Percentiles rank a stretch among this genome's conserved stretches.
Evolutionary conservation across 108 stramenopile species (phyloP).

Genomic region (Cylindrotheca closterium): DNA sequence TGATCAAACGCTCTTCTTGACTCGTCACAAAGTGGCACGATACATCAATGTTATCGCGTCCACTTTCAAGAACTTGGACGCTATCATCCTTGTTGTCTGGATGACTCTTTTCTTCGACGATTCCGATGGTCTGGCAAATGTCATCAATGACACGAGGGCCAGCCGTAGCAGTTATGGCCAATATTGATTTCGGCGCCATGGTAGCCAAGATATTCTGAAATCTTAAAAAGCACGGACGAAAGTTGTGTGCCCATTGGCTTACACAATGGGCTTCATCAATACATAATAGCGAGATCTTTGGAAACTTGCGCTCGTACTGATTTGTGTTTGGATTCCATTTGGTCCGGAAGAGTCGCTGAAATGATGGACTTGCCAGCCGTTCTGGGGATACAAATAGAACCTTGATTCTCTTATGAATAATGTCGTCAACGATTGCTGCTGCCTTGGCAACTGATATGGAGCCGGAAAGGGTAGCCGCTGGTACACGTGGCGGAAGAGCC

Average conservation of each 20-base stretch:
- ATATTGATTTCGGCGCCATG: slow-evolving; percentile 71
- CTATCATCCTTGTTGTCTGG: slow-evolving; percentile 30
- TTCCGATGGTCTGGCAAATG: slow-evolving; percentile 71
- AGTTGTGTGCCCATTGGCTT: slow-evolving; percentile 97
- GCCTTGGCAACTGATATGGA: slow-evolving; percentile 56
- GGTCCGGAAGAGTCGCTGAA: slow-evolving; percentile 79
- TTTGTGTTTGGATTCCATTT: slow-evolving; percentile 74
- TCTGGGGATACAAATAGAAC: slow-evolving; percentile 94
- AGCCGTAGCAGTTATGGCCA: slow-evolving; percentile 94
- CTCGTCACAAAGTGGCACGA: slow-evolving; percentile 42
- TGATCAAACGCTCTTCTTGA: slow-evolving; percentile 64
- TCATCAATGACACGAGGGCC: slow-evolving; percentile 83
- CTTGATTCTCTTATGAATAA: slow-evolving; percentile 71
- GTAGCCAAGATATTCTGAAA: slow-evolving; percentile 60
- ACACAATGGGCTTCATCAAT: slow-evolving; percentile 96
- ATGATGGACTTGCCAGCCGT: slow-evolving; percentile 82
- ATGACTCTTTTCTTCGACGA: slow-evolving; percentile 25
- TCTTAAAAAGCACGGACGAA: slow-evolving; percentile 90
- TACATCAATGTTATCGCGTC: slow-evolving; percentile 91
- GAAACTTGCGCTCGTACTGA: slow-evolving; percentile 61
- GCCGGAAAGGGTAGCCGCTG: slow-evolving; percentile 85
- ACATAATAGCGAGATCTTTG: slow-evolving; percentile 86
- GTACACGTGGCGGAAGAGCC: slow-evolving; percentile 80
- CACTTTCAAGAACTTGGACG: slow-evolving; percentile 57
- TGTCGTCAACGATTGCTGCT: slow-evolving; percentile 82